Base-by-base conservation (phyloP, 495 filamentous ascomycete species). In the Lophiotrema nucula region DNA sequence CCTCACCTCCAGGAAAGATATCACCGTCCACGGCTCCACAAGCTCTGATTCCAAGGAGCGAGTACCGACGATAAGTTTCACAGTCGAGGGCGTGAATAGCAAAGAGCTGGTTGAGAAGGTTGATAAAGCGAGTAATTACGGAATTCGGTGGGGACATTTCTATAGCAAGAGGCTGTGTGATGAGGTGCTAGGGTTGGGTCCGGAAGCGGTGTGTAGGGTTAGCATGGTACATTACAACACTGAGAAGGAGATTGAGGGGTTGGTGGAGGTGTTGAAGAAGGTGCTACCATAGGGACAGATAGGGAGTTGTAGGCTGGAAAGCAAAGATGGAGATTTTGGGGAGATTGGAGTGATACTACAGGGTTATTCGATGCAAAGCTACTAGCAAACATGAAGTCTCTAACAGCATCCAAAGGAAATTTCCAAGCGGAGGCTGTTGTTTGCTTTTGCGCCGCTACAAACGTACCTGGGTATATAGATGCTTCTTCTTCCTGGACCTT, bases 191-290 rank as follows among this genome's bases (percentile, higher is more conserved):
- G 79, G 78, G 1, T 58, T 88, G 51, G 77, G 69, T 0, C 62
- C 62, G 1, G 81, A 85, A 58, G 87, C 85, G 1, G 82, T 90
- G 18, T 77, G 88, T 15, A 79, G 87, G 67, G 83, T 88, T 31
- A 85, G 80, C 62, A 75, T 88, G 74, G 78, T 86, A 69, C 86
- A 89, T 74, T 90, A 90, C 72, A 91, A 90, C 66, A 88, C 83
- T 5, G 72, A 85, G 84, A 64, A 78, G 80, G 72, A 74, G 53
- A 76, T 79, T 1, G 44, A 74, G 28, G 69, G 47, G 47, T 69
- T 58, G 28, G 55, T 64, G 12, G 60, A 64, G 50, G 65, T 69
- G 47, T 41, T 68, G 54, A 48, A 56, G 37, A 55, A 58, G n/a
- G 37, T 64, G 10, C 28, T 64, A 13, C 50, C 57, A 15, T 60